Conservation (phyloP, 805 yeast species). For the Starmerella scarabaei region DNA sequence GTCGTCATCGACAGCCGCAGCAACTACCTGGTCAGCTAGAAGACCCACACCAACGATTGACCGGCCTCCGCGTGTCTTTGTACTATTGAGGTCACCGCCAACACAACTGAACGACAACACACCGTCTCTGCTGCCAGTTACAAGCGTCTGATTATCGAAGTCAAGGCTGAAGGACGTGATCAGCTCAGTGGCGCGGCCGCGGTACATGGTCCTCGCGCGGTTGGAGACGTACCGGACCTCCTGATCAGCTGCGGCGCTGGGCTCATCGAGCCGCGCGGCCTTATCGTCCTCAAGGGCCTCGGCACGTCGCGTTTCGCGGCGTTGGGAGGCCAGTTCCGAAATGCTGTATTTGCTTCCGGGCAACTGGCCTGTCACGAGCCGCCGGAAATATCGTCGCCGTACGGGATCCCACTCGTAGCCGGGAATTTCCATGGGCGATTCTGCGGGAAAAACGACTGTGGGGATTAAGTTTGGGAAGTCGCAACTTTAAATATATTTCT, state of each 20-base stretch:
- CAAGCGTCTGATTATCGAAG: background rate
- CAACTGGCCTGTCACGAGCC: slow-evolving; percentile 14
- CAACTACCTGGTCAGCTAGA: background rate
- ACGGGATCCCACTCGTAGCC: slow-evolving; percentile 18
- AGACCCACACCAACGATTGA: slow-evolving; percentile 4
- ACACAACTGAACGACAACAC: slow-evolving; percentile 1
- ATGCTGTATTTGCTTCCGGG: slow-evolving; percentile 12
- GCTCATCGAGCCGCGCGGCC: background rate
- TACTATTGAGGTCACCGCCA: background rate
- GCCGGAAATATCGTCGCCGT: slow-evolving; percentile 13
- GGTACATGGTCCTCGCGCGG: background rate
- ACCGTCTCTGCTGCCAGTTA: slow-evolving; percentile 11
- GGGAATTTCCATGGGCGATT: slow-evolving; percentile 16
- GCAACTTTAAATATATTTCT: no score
- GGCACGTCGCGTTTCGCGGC: slow-evolving; percentile 1
- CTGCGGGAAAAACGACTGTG: no score
- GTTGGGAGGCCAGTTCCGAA: slow-evolving; percentile 9
- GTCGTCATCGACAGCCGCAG: slow-evolving; percentile 10
- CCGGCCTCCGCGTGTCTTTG: slow-evolving; percentile 1
- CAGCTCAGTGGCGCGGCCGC: slow-evolving; percentile 1
- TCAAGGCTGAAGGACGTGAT: background rate
- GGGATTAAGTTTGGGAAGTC: no score
- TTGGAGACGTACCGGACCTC: background rate
- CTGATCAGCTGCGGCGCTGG: background rate
- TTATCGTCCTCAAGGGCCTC: background rate